A percentile compares a stretch with the other conserved stretches of the same genome.
Evolutionary conservation across 148 eudicot genomes (phyloP).

Genomic region (Cornus florida): DNA sequence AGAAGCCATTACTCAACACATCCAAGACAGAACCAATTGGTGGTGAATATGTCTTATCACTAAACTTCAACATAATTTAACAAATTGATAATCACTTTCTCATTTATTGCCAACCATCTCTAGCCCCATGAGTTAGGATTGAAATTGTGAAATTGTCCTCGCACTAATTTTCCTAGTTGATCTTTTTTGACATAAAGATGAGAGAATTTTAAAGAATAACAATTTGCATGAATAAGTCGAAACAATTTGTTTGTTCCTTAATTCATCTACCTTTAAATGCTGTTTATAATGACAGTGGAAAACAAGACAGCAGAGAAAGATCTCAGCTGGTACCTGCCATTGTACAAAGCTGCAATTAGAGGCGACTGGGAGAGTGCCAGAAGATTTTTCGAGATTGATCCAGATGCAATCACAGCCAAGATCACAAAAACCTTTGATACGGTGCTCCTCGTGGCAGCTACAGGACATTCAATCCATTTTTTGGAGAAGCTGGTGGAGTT

Average conservation of each 20-base stretch:
- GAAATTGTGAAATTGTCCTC: no score
- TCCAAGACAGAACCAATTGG: no score
- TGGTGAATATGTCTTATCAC: no score
- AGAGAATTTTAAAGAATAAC: no score
- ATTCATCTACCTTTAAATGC: not conserved
- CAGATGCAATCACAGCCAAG: slow-evolving; percentile 10
- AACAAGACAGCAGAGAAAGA: slow-evolving; percentile 6
- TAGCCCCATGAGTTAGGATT: no score
- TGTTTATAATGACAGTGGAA: not conserved
- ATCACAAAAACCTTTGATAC: slow-evolving; percentile 15
- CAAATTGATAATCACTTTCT: no score
- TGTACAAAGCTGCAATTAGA: slow-evolving; percentile 19
- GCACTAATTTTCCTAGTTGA: no score
- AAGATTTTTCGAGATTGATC: slow-evolving; percentile 1
- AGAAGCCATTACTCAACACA: no score
- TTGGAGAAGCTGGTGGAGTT: slow-evolving; percentile 8
- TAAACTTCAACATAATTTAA: no score
- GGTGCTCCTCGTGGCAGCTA: slow-evolving; percentile 11
- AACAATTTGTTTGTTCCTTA: not conserved
- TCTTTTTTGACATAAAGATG: no score
- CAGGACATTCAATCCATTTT: slow-evolving; percentile 12
- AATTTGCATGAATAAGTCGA: not conserved
- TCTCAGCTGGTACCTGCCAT: slow-evolving; percentile 17
- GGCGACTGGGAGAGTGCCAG: slow-evolving; percentile 17
- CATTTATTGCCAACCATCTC: no score